A percentile compares a stretch with the other conserved stretches of the same genome.
Conservation (phyloP, 2,329 filamentous ascomycete genomes). For the Claviceps lovelessii region DNA sequence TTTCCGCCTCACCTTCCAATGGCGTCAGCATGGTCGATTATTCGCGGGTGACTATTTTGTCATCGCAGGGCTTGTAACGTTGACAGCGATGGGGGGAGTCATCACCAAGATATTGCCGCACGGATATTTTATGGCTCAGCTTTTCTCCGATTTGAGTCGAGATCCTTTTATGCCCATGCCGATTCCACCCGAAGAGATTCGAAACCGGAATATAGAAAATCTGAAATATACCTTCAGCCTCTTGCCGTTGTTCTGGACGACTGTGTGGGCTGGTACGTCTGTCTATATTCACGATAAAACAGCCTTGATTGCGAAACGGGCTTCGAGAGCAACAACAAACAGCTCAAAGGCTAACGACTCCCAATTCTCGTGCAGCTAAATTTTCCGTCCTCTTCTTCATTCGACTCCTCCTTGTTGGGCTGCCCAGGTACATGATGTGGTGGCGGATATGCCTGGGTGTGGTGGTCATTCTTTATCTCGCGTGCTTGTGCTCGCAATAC, state of each 20-base stretch:
- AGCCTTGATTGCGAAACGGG: not conserved
- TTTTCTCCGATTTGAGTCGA: not conserved
- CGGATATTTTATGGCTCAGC: not conserved
- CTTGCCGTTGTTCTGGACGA: not conserved
- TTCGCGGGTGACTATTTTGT: not conserved
- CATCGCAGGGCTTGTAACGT: not conserved
- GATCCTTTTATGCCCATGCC: not conserved
- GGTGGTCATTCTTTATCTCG: not conserved
- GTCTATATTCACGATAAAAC: not conserved
- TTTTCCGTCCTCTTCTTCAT: not conserved
- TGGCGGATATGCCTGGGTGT: not conserved
- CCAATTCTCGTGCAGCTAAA: not conserved
- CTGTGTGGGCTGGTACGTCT: not conserved
- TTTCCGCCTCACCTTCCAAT: not conserved
- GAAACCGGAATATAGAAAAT: not conserved
- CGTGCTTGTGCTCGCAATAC: not conserved
- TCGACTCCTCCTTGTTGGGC: not conserved
- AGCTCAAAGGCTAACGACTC: not conserved
- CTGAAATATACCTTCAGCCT: not conserved
- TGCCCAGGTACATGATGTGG: not conserved
- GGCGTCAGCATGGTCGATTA: not conserved
- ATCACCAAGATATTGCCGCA: not conserved
- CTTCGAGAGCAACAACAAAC: not conserved
- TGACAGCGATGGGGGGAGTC: not conserved
- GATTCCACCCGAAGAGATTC: not conserved